Base-by-base conservation (phyloP, 495 filamentous ascomycete species). In the Xylaria venustula region DNA sequence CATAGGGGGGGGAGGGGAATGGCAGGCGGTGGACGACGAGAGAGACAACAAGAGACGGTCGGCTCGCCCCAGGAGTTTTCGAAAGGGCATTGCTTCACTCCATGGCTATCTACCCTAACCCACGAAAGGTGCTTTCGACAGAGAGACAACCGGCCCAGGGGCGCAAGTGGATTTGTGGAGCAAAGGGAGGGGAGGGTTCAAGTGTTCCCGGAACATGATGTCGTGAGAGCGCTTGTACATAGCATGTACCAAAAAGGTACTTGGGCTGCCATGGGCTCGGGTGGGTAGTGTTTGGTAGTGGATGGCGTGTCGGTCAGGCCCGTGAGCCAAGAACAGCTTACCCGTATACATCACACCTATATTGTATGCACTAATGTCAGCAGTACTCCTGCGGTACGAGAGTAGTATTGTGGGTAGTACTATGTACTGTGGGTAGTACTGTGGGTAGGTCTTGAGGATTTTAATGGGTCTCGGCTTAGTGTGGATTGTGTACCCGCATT, bases 11-110 rank as follows among this genome's bases (percentile, higher is more conserved):
- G 56, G 49, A 64, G 63, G 67, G 64, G 52, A 65, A 59, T 60
- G 62, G 67, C 63, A 63, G 65, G 66, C 64, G 69, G 69, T 65
- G 67, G 69, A 69, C 62, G 67, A 65, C 62, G 66, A 64, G 69
- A 71, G 67, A 69, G 58, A 62, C 60, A 65, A 69, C 62, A 66
- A 69, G 67, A 69, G 64, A 69, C 61, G 63, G 69, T 62, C 66
- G 64, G 64, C 47, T 52, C 32, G 63, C 60, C 67, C 69, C 63
- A 69, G 63, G 69, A 69, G 67, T 65, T 67, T 71, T 71, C 68
- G 62, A 53, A 69, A 58, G 67, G 64, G 61, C 67, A 69, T 62
- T 61, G 63, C 64, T 65, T 57, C 59, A 47, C 51, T 57, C 59
- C 59, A 53, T 45, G 36, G 46, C 60, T 46, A 73, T 63, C 70